Evolutionary conservation across 1,284 basidiomycete genomes (phyloP).

Genomic region (Leccinum fallax): DNA sequence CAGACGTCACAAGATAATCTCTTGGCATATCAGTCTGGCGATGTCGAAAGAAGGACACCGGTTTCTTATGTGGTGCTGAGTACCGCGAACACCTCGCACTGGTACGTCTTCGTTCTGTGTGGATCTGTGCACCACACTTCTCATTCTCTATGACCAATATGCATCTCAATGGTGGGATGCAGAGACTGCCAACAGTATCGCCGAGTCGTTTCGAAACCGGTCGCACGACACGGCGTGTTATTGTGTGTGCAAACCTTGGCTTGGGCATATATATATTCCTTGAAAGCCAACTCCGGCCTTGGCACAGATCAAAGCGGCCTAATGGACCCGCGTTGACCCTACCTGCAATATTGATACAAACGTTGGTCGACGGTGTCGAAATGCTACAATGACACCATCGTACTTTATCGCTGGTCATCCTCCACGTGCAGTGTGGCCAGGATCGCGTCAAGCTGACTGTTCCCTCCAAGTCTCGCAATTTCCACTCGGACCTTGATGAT

Average conservation of each 20-base stretch:
- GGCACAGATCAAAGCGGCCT: not conserved
- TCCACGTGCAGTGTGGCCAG: slow-evolving; percentile 29
- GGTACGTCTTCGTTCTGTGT: not conserved
- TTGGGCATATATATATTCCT: not conserved
- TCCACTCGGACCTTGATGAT: slow-evolving; percentile 33
- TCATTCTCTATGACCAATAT: not conserved
- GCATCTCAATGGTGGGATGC: not conserved
- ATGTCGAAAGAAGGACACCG: not conserved
- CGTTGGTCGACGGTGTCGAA: not conserved
- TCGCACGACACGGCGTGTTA: not conserved
- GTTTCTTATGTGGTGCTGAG: not conserved
- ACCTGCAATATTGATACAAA: not conserved
- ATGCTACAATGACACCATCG: not conserved
- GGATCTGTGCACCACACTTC: not conserved
- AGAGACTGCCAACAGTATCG: not conserved
- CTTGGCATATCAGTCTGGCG: not conserved
- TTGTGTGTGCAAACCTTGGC: too few relatives aligned
- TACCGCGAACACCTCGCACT: not conserved
- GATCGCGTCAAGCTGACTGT: slow-evolving; percentile 31
- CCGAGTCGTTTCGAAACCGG: too few relatives aligned
- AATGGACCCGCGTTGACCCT: not conserved
- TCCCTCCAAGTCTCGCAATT: slow-evolving; percentile 31
- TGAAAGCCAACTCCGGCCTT: too few relatives aligned
- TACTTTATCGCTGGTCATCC: slow-evolving; percentile 6
- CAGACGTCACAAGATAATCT: not conserved